Conservation (phyloP, 768 basidiomycete species). For the Auriscalpium vulgare region DNA sequence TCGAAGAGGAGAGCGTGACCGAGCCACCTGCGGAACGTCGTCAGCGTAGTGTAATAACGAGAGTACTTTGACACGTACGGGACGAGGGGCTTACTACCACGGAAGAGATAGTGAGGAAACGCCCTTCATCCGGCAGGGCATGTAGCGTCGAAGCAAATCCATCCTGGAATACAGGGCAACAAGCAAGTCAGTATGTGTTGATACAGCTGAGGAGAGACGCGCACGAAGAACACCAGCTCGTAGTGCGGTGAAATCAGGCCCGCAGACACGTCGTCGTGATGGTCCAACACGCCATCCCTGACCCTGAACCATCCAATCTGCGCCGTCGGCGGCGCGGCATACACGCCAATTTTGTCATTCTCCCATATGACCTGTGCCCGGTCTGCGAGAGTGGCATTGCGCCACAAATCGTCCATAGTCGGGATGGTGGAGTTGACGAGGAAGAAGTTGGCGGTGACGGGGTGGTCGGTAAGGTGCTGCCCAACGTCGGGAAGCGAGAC, state of each 20-base stretch:
- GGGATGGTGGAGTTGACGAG: background rate
- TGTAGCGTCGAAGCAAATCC: background rate
- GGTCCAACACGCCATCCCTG: background rate
- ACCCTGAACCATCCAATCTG: background rate
- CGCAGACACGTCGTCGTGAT: background rate
- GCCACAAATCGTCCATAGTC: background rate
- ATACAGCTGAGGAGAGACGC: background rate
- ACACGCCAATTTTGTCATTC: background rate
- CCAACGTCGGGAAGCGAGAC: background rate
- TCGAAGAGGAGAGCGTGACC: conserved; percentile 31
- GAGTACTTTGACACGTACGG: background rate
- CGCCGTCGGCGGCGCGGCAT: background rate
- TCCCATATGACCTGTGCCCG: background rate
- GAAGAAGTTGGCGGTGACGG: background rate
- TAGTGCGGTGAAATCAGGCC: background rate
- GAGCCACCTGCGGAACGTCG: conserved; percentile 24
- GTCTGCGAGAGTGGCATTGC: background rate
- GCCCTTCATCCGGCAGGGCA: background rate
- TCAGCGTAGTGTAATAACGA: too few species aligned
- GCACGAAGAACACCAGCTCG: background rate
- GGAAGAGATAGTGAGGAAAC: conserved; percentile 1
- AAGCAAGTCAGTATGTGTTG: background rate
- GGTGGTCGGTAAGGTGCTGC: background rate
- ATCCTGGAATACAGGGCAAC: background rate
- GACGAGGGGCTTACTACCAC: conserved; percentile 4